phyloP scores from a whole-genome alignment of 768 basidiomycete genomes.

The Tulasnella sp. region DNA sequence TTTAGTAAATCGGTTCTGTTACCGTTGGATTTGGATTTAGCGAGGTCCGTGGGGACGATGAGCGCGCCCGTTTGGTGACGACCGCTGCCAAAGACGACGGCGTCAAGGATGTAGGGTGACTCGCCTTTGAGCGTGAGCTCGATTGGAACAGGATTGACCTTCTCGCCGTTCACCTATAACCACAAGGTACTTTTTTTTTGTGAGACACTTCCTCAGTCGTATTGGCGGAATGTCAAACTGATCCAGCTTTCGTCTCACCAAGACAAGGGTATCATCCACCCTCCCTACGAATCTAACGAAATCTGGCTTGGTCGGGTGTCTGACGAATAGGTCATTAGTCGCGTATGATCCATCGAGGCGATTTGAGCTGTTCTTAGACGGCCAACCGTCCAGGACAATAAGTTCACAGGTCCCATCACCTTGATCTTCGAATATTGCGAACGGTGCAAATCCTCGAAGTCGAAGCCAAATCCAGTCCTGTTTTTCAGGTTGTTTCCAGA shows the following conservation, averaged over 20 bases:
- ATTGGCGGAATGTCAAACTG: no score
- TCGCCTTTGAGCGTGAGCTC: constrained; percentile 41
- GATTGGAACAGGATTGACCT: constrained; percentile 31
- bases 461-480: no score
- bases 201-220: neutral
- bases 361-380: constrained; percentile 36
- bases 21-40: constrained; percentile 21
- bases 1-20: constrained; percentile 27
- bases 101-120: constrained; percentile 38
- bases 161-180: neutral
- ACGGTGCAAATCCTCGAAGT: no score
- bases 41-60: constrained; percentile 38
- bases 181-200: no score
- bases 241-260: constrained; percentile 33
- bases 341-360: constrained; percentile 44
- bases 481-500: constrained; percentile 27
- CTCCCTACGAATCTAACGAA: constrained; percentile 43
- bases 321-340: constrained; percentile 42
- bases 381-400: constrained; percentile 41
- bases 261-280: constrained; percentile 43
- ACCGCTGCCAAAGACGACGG: constrained; percentile 42
- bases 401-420: constrained; percentile 37
- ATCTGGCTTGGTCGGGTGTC: constrained; percentile 32
- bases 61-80: constrained; percentile 40
- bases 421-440: constrained; percentile 31